A percentile compares a stretch with the other conserved stretches of the same genome.
These are phyloP conservation scores for Ceratocystis colombiana DNA, from an alignment of 2,329 filamentous ascomycete genomes.

Conservation along the genomic window DNA sequence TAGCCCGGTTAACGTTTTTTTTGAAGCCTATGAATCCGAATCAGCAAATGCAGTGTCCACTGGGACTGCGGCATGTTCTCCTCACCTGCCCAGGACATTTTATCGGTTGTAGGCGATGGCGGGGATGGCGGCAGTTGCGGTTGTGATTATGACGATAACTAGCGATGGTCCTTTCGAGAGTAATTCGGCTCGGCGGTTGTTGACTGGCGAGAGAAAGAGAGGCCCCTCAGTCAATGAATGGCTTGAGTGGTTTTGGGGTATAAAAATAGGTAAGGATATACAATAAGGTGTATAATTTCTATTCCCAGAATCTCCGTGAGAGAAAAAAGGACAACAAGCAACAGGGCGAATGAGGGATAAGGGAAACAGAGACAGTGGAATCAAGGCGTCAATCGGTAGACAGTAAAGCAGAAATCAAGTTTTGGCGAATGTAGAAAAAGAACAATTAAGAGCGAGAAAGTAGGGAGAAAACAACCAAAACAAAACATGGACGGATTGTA, in stretches of 20 bases:
- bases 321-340: not conserved
- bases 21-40: constrained; percentile 35
- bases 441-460: not conserved
- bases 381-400: not conserved
- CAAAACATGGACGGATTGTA: not conserved
- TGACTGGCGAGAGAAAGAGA: not conserved
- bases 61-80: not conserved
- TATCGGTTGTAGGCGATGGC: constrained; percentile 27
- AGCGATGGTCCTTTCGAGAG: not conserved
- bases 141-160: not conserved
- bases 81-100: constrained; percentile 63
- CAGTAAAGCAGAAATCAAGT: not conserved
- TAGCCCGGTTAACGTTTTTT: constrained; percentile 96
- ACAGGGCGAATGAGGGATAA: not conserved
- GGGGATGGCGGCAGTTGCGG: not conserved
- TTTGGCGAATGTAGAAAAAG: not conserved
- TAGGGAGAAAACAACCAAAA: constrained; percentile 11
- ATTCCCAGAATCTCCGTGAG: constrained; percentile 1
- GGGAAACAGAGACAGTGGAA: not conserved
- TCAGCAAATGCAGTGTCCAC: constrained; percentile 28
- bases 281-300: not conserved
- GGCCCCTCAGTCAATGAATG: not conserved
- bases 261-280: constrained; percentile 14
- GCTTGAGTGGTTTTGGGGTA: constrained; percentile 15
- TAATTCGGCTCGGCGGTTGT: not conserved